Conservation (phyloP, 352 stramenopile species). For the Phytopythium vexans region DNA sequence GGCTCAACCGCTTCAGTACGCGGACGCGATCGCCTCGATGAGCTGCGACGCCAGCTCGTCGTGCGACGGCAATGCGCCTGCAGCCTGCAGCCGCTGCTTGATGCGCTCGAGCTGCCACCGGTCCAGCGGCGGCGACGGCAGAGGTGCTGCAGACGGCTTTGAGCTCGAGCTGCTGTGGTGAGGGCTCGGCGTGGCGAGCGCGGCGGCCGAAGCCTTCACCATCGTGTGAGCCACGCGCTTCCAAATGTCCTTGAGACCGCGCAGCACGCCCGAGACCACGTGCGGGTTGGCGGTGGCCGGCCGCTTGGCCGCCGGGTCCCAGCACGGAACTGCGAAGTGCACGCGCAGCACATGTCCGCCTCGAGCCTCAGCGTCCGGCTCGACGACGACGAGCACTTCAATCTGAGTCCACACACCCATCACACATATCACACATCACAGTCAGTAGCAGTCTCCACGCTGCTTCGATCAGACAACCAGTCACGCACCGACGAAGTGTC, state of each 20-base stretch:
- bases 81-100: constrained; percentile 33
- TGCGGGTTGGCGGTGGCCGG: constrained; percentile 29
- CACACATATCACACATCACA: too few species aligned
- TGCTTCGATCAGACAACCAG: too few species aligned
- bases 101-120: constrained; percentile 18
- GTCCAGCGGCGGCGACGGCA: constrained; percentile 6
- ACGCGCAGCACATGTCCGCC: constrained; percentile 35
- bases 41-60: constrained; percentile 59
- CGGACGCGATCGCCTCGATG: constrained; percentile 40
- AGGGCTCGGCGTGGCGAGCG: constrained; percentile 1
- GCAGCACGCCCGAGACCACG: constrained; percentile 36
- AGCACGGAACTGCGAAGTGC: constrained; percentile 23
- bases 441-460: too few species aligned
- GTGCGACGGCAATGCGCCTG: constrained; percentile 44
- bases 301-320: constrained; percentile 1
- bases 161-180: constrained; percentile 10
- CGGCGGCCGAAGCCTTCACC: constrained; percentile 24
- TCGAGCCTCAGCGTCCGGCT: constrained; percentile 24
- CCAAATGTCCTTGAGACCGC: constrained; percentile 53
- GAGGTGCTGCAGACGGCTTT: constrained; percentile 2
- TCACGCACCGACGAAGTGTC: constrained; percentile 52
- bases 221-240: constrained; percentile 44
- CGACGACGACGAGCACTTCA: constrained; percentile 37
- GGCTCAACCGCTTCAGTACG: constrained; percentile 21
- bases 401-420: constrained; percentile 17